Base-by-base conservation (phyloP, 75 land plant species). In the Pseudotsuga menziesii region DNA sequence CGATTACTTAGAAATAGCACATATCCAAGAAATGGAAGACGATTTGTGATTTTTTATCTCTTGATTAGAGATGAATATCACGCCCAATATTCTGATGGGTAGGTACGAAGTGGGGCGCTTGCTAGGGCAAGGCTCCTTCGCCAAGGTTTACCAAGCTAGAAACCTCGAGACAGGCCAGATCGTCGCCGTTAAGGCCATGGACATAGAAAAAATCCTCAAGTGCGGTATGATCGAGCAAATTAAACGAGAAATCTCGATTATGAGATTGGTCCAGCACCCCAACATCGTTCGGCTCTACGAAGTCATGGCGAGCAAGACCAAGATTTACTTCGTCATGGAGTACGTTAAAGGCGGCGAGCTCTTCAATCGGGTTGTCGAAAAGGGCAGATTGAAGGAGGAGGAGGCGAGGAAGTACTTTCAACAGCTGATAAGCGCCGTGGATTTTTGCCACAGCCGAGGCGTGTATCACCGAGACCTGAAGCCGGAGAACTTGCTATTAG, bases 401-500 rank as follows among this genome's bases (percentile, higher is more conserved):
- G 74, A 79, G 25, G 88, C 91, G 2, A 76, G 91, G 69, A 86
- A 80, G 66, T 89, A 89, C 41, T 89, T 89, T 77, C 88, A 89
- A 80, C 91, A 89, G 64, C 66, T 89, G 3, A 81, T 86, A 56
- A 76, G 83, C 32, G 90, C 90, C 27, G 85, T 86, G 2, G 81
- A 73, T 2, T 86, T 83, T 72, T 89, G 90, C 69, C 90, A 89
- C 79, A 69, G 83, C 75, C 56, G 91, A 1, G 88, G 88, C 57
- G 89, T 89, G n/a, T 89, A 56, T 29, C 88, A 89, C 61, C 85
- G 91, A 20, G 90, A 88, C 62, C 57, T 88, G 32, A 86, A 88
- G 80, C 90, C 88, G 14, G 90, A 88, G 80, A 88, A 88, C 57
- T 61, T 88, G 5, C 72, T 88, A 5, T 79, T 88, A 20, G 90